Evolutionary conservation across 2,329 filamentous ascomycete genomes (phyloP).

Genomic region (Fusarium poae): DNA sequence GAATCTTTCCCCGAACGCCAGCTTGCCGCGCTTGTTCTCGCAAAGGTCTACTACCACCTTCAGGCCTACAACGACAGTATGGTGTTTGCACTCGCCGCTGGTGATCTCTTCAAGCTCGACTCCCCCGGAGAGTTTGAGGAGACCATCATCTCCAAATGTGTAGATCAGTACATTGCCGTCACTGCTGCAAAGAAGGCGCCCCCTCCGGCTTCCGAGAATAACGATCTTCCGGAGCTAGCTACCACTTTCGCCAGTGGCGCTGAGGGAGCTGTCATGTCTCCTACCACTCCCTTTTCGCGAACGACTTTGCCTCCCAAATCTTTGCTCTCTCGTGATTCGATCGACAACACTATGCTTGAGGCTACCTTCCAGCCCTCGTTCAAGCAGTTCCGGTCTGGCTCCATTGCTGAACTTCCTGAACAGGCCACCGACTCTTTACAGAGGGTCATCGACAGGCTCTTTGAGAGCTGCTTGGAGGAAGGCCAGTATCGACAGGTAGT

Average conservation of each 20-base stretch:
- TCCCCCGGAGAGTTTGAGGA: conserved; percentile 95
- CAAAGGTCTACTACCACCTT: conserved; percentile 99
- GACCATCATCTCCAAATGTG: conserved; percentile 97
- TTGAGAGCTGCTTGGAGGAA: conserved; percentile 87
- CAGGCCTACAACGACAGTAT: conserved; percentile 99
- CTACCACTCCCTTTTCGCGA: conserved; percentile 95
- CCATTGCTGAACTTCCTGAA: conserved; percentile 75
- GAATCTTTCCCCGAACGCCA: conserved; percentile 93
- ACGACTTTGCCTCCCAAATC: conserved; percentile 94
- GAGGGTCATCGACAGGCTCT: conserved; percentile 86
- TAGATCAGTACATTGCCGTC: conserved; percentile 95
- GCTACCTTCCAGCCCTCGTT: conserved; percentile 66
- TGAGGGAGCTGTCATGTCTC: conserved; percentile 83
- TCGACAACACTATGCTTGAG: conserved; percentile 73
- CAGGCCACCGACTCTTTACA: conserved; percentile 84
- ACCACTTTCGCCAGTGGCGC: conserved; percentile 80
- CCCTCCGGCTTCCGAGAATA: conserved; percentile 58
- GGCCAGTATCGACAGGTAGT: conserved; percentile 95
- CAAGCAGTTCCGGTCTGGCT: conserved; percentile 67
- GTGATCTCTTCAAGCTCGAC: conserved; percentile 94
- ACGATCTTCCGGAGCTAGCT: conserved; percentile 75
- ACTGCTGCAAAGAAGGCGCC: conserved; percentile 65
- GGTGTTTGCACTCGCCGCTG: conserved; percentile 95
- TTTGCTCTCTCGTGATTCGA: conserved; percentile 85
- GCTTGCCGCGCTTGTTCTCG: conserved; percentile 91